These are phyloP conservation scores for Penicillium coffeae DNA, from an alignment of 495 filamentous ascomycete species.

Conservation along the genomic window DNA sequence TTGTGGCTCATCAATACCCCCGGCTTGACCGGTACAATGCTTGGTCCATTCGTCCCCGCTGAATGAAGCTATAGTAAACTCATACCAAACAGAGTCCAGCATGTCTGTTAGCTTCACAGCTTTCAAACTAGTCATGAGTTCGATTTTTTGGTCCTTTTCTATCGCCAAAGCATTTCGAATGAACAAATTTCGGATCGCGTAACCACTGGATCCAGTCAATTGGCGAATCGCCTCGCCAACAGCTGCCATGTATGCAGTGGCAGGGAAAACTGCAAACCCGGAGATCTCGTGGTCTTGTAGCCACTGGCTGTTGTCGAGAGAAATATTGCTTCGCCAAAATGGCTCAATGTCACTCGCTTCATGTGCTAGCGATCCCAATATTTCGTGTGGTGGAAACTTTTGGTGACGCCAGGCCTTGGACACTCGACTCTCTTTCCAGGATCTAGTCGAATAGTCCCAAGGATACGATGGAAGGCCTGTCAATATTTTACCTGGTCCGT, in stretches of 20 bases:
- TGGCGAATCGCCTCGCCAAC: conserved; percentile 42
- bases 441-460: conserved; percentile 39
- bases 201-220: neutral
- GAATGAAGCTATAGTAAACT: conserved; percentile 42
- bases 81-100: conserved; percentile 36
- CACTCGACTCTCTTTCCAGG: conserved; percentile 47
- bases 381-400: conserved; percentile 36
- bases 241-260: conserved; percentile 42
- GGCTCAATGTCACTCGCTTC: conserved; percentile 42
- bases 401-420: conserved; percentile 42
- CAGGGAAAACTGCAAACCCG: conserved; percentile 39
- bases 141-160: conserved; percentile 29
- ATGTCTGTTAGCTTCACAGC: conserved; percentile 29
- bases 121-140: conserved; percentile 41
- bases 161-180: conserved; percentile 34
- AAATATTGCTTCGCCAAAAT: conserved; percentile 47
- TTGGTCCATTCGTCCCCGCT: conserved; percentile 34
- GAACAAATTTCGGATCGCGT: conserved; percentile 1
- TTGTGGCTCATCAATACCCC: neutral
- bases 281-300: conserved; percentile 41
- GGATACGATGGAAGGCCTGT: conserved; percentile 45
- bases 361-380: conserved; percentile 38
- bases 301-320: conserved; percentile 42
- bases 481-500: conserved; percentile 25
- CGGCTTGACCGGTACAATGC: conserved; percentile 39